Evolutionary conservation across 371 early-diverging fungal genomes (phyloP), one percentile per base, ranked within the genome.

Genomic region (Mucor ambiguus): DNA sequence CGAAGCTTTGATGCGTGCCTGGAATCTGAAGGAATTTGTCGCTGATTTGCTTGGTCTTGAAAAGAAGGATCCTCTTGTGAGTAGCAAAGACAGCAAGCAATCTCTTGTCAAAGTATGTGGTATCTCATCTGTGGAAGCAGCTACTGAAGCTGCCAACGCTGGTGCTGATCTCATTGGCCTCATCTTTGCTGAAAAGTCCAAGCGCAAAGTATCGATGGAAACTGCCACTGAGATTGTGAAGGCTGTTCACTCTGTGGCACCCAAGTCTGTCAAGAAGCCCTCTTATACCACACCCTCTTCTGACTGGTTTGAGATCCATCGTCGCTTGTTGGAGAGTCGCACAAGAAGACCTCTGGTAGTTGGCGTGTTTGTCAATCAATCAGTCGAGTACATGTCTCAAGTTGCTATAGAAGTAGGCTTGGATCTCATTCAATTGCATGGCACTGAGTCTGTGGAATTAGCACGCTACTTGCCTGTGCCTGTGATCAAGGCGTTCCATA

Each of bases 351-450:
- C 98, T 14, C 76, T 95, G 61, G 77, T 95, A 11, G 96, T 96
- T 2, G 99, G 98, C 24, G 98, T 98, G 1, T 98, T 98, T 78
- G 89, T 89, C 68, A 92, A 96, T 73, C 93, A 95, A 59, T 67
- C 89, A 0, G 66, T 91, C 29, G 92, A 89, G 48, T 80, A 93
- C 54, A 94, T 97, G 71, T 84, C 85, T n/a, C 70, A 75, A 6
- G 81, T 92, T 3, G 91, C 88, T 0, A 71, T 77, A 14, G 69
- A 74, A 8, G 87, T 90, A 26, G 89, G 90, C 11, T 82, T 98
- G 37, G 98, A 98, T 74, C 63, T 96, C 24, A 91, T 97, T 24
- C 99, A 98, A 79, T 82, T 98, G 64, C 99, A 98, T 74, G 96
- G 96, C 0, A 80, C 86, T 18, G 97, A 96, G 76, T 72, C 89